A percentile compares a stretch with the other conserved stretches of the same genome.
These are phyloP conservation scores for Gamsiella multidivaricata DNA, from an alignment of 192 early-diverging fungal species.

Conservation along the genomic window DNA sequence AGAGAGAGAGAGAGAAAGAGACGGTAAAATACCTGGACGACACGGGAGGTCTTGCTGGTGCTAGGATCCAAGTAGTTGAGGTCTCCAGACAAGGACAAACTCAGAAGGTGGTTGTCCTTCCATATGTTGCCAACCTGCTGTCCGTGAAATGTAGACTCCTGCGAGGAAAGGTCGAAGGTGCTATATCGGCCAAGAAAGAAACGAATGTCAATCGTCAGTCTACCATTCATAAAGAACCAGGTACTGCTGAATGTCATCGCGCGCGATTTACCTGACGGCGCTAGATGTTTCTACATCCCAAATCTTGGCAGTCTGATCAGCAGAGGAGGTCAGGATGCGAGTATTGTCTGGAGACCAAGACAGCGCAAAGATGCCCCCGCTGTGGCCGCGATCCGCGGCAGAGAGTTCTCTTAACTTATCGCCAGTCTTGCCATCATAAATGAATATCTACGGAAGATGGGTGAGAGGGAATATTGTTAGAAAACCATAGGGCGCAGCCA, in stretches of 20 bases:
- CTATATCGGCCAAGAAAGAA: constrained; percentile 14
- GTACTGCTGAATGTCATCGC: neutral
- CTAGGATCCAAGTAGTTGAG: constrained; percentile 84
- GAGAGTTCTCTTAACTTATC: constrained; percentile 70
- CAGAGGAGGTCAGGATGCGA: constrained; percentile 83
- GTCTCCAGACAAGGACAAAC: constrained; percentile 86
- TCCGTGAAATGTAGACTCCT: constrained; percentile 61
- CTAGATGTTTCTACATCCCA: constrained; percentile 86
- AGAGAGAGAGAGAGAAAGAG: neutral
- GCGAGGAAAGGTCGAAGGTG: constrained; percentile 63
- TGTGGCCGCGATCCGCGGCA: constrained; percentile 68
- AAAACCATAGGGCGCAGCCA: no score
- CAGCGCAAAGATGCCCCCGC: constrained; percentile 85
- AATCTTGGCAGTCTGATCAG: constrained; percentile 87
- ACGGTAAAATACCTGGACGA: constrained; percentile 58
- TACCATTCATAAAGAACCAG: no score
- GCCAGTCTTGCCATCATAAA: constrained; percentile 95
- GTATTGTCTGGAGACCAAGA: constrained; percentile 88
- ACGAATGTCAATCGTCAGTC: neutral
- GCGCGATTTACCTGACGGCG: constrained; percentile 67
- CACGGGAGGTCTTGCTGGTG: constrained; percentile 60
- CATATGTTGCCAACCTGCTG: constrained; percentile 97
- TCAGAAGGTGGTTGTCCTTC: constrained; percentile 79
- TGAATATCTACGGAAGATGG: constrained; percentile 68
- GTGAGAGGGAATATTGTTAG: neutral